A percentile compares a stretch with the other conserved stretches of the same genome.
These are phyloP conservation scores for Entomortierella chlamydospora DNA, from an alignment of 192 early-diverging fungal species.

Conservation along the genomic window DNA sequence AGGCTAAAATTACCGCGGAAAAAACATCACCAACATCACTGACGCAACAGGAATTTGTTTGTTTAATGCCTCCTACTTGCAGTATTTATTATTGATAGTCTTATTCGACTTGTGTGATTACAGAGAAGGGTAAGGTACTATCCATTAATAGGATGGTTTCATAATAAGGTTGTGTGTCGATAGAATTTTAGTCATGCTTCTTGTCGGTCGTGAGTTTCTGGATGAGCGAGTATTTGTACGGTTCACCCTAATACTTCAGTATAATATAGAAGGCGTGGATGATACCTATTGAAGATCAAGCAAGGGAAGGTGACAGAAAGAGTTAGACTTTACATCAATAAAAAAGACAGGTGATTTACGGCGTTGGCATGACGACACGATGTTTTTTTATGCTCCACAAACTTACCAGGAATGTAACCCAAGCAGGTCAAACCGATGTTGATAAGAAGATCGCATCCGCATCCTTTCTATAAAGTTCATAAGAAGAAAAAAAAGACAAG, in stretches of 20 bases:
- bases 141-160: no score
- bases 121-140: no score
- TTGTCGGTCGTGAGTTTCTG: no score
- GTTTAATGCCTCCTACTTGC: no score
- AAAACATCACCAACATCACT: no score
- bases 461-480: constrained; percentile 55
- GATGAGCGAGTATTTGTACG: neutral
- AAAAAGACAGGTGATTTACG: no score
- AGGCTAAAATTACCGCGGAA: no score
- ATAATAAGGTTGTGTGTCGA: neutral
- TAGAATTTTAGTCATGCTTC: no score
- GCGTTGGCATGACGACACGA: neutral
- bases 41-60: no score
- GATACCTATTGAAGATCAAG: constrained; percentile 27
- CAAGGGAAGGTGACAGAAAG: neutral
- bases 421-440: constrained; percentile 78
- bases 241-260: constrained; percentile 38
- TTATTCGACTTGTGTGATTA: no score
- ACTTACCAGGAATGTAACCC: constrained; percentile 74
- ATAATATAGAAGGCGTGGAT: constrained; percentile 58
- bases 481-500: neutral
- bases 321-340: neutral
- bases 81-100: no score
- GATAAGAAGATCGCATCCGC: constrained; percentile 67
- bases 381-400: neutral